Evolutionary conservation across 495 filamentous ascomycete genomes (phyloP).

Genomic region (Parathielavia appendiculata): DNA sequence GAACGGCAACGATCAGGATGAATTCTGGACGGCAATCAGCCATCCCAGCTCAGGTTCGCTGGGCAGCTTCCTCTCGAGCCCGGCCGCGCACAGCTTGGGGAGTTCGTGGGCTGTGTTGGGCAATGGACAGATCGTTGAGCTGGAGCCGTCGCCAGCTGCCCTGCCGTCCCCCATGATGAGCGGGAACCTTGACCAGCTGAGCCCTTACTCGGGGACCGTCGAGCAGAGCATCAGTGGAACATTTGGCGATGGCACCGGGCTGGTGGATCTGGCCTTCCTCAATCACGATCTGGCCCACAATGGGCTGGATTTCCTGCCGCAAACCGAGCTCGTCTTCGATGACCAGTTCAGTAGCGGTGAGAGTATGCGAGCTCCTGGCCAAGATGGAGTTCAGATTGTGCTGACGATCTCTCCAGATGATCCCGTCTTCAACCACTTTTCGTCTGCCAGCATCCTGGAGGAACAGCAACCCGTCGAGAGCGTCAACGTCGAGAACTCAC

Average conservation of each 20-base stretch:
- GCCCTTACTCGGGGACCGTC: conserved; percentile 14
- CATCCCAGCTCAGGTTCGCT: conserved; percentile 25
- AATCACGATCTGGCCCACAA: conserved; percentile 21
- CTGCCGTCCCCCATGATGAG: conserved; percentile 25
- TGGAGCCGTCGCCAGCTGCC: conserved; percentile 26
- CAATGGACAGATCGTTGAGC: conserved; percentile 15
- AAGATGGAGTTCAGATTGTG: neutral
- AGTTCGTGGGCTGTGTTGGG: conserved; percentile 41
- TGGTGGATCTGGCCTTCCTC: conserved; percentile 20
- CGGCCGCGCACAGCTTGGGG: conserved; percentile 37
- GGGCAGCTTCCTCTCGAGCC: conserved; percentile 37
- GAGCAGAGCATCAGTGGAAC: conserved; percentile 20
- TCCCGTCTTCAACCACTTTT: conserved; percentile 12
- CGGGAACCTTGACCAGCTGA: conserved; percentile 18
- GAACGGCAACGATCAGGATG: conserved; percentile 24
- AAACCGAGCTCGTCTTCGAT: conserved; percentile 17
- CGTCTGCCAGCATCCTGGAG: conserved; percentile 7
- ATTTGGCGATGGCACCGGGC: conserved; percentile 6
- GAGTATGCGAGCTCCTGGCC: neutral
- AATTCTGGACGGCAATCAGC: conserved; percentile 25
- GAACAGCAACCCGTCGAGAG: conserved; percentile 18
- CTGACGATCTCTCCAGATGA: conserved; percentile 13
- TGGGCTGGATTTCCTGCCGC: conserved; percentile 23
- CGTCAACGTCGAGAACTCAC: conserved; percentile 32
- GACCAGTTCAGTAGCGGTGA: conserved; percentile 15